Evolutionary conservation across 208 protist genomes (phyloP).

Genomic region (Wallacemonas rigidus): DNA sequence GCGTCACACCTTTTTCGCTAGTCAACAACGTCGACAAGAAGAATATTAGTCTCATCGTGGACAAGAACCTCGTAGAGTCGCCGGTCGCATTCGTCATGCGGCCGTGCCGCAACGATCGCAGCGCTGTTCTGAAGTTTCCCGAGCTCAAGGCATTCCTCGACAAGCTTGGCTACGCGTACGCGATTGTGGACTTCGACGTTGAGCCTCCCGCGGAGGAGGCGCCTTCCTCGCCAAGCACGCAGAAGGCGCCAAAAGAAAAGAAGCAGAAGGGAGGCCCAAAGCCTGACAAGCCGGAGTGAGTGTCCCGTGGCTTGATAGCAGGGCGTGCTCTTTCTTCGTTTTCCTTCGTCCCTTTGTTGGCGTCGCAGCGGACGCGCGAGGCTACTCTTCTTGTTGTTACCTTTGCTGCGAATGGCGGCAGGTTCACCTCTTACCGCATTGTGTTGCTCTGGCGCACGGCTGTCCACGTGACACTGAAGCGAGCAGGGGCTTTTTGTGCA

Average conservation of each 20-base stretch:
- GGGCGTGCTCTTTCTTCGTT: too few relatives aligned
- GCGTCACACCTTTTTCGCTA: slow-evolving; percentile 85
- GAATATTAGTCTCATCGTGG: slow-evolving; percentile 69
- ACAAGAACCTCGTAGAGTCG: slow-evolving; percentile 59
- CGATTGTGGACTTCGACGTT: slow-evolving; percentile 69
- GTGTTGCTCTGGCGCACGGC: too few relatives aligned
- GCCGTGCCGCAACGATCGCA: slow-evolving; percentile 86
- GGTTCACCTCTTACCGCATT: too few relatives aligned
- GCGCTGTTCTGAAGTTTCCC: slow-evolving; percentile 51
- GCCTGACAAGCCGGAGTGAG: background rate
- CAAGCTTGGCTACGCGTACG: slow-evolving; percentile 60
- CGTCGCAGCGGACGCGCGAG: too few relatives aligned
- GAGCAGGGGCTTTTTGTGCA: too few relatives aligned
- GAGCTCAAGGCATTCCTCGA: slow-evolving; percentile 70
- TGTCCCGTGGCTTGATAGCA: too few relatives aligned
- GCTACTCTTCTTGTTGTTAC: background rate
- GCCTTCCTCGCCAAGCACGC: slow-evolving; percentile 17
- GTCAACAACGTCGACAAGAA: slow-evolving; percentile 76
- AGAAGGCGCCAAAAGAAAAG: slow-evolving; percentile 31
- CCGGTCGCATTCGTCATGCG: slow-evolving; percentile 58
- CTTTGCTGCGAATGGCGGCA: too few relatives aligned
- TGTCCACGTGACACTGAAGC: too few relatives aligned
- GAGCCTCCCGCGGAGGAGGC: slow-evolving; percentile 13
- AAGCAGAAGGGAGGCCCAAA: slow-evolving; percentile 16
- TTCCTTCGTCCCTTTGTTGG: too few relatives aligned